Percentiles rank a stretch among this genome's conserved stretches.
These are phyloP conservation scores for Malus domestica DNA, from an alignment of 306 rosid species.

Conservation along the genomic window DNA sequence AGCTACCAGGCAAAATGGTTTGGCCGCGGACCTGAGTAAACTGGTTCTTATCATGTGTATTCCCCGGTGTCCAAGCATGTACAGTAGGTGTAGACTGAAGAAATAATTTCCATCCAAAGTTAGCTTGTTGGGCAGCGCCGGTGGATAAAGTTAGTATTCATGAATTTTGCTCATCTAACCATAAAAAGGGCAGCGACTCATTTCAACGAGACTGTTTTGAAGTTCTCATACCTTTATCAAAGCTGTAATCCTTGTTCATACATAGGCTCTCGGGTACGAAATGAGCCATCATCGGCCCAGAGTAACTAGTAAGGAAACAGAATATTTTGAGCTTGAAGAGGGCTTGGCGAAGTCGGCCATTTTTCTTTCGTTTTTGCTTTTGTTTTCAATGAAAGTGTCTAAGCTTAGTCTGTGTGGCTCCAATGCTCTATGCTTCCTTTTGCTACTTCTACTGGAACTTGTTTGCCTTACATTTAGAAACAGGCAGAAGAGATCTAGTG, in stretches of 20 bases:
- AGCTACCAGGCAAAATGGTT: slow-evolving; percentile 36
- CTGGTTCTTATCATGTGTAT: neutral
- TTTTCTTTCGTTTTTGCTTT: neutral
- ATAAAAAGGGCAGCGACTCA: slow-evolving; percentile 8
- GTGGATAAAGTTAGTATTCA: slow-evolving; percentile 5
- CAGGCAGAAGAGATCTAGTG: slow-evolving; percentile 75
- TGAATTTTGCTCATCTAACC: slow-evolving; percentile 20
- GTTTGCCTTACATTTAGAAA: slow-evolving; percentile 41
- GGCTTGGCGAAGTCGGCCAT: slow-evolving; percentile 12
- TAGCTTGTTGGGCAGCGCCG: slow-evolving; percentile 19
- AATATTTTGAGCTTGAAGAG: slow-evolving; percentile 14
- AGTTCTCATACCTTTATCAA: slow-evolving; percentile 5
- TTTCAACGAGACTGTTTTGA: slow-evolving; percentile 21
- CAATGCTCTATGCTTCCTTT: slow-evolving; percentile 65
- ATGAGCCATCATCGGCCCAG: too few relatives aligned
- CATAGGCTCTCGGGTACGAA: too few relatives aligned
- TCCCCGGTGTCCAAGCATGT: slow-evolving; percentile 13
- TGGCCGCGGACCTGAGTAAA: slow-evolving; percentile 9
- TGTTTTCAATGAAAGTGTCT: too few relatives aligned
- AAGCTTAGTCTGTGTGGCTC: neutral
- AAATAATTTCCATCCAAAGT: neutral
- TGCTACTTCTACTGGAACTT: slow-evolving; percentile 87
- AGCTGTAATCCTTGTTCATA: slow-evolving; percentile 13
- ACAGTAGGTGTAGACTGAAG: slow-evolving; percentile 19
- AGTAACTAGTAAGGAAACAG: slow-evolving; percentile 10